Conservation (phyloP, 352 stramenopile species). For the Globisporangium parvum region DNA sequence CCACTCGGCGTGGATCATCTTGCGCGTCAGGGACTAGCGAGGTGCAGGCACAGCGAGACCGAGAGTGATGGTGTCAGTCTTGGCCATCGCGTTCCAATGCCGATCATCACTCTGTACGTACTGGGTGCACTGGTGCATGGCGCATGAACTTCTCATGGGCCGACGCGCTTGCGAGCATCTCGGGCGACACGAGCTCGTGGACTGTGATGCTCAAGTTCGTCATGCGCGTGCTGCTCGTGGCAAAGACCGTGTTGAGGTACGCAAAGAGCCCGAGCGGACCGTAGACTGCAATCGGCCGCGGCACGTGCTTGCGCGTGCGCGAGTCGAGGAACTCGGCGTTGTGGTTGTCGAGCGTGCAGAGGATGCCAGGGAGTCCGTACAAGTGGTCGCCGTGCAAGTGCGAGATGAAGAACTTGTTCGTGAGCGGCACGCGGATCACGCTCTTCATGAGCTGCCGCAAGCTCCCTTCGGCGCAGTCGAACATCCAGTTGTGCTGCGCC, state of each 20-base stretch:
- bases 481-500: slow-evolving; percentile 79
- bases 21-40: slow-evolving; percentile 24
- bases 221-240: slow-evolving; percentile 58
- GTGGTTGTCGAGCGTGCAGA: slow-evolving; percentile 83
- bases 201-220: slow-evolving; percentile 66
- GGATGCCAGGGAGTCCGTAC: slow-evolving; percentile 72
- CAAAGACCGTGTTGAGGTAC: slow-evolving; percentile 72
- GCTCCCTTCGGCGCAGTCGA: slow-evolving; percentile 83
- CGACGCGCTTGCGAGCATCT: slow-evolving; percentile 40
- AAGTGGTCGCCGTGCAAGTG: slow-evolving; percentile 86
- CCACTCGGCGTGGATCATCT: slow-evolving; percentile 49
- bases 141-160: slow-evolving; percentile 58
- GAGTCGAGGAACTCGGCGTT: slow-evolving; percentile 55
- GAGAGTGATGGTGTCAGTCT: not conserved
- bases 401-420: slow-evolving; percentile 82
- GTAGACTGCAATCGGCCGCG: slow-evolving; percentile 65
- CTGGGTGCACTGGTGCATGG: slow-evolving; percentile 48
- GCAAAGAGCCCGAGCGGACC: slow-evolving; percentile 69
- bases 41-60: slow-evolving; percentile 6
- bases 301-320: slow-evolving; percentile 35
- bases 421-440: slow-evolving; percentile 58
- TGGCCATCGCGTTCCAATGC: not conserved
- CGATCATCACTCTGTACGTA: slow-evolving; percentile 14
- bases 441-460: slow-evolving; percentile 79
- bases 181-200: slow-evolving; percentile 59